Conservation (phyloP, 2,329 filamentous ascomycete genomes). For the Paecilomyces fulvus region DNA sequence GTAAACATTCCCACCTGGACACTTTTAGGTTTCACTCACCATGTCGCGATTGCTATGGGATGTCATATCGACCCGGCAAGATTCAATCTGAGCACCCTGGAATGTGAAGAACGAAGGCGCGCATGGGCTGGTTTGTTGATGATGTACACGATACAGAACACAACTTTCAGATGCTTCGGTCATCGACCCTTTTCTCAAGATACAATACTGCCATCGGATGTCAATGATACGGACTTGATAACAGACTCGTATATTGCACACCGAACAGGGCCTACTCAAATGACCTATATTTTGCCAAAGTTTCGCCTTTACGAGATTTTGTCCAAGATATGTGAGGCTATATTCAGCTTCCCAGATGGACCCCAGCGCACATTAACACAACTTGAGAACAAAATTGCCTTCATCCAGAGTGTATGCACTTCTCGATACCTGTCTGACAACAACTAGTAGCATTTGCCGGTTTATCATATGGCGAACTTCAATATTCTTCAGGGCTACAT, state of each 20-base stretch:
- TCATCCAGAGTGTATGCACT: conserved; percentile 23
- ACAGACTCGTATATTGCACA: conserved; percentile 14
- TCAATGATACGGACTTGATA: conserved; percentile 29
- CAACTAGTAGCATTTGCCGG: conserved; percentile 15
- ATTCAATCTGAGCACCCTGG: conserved; percentile 25
- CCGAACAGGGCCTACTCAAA: conserved; percentile 26
- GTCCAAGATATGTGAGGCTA: conserved; percentile 25
- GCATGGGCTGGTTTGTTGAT: conserved; percentile 34
- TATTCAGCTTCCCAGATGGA: conserved; percentile 20
- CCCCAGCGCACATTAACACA: conserved; percentile 14
- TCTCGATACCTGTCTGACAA: conserved; percentile 20
- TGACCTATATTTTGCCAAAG: conserved; percentile 33
- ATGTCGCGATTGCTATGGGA: conserved; percentile 34
- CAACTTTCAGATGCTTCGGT: conserved; percentile 27
- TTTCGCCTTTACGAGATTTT: conserved; percentile 29
- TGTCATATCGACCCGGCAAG: conserved; percentile 34
- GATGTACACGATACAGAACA: conserved; percentile 32
- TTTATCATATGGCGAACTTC: conserved; percentile 31
- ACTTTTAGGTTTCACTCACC: conserved; percentile 30
- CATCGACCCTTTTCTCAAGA: conserved; percentile 18
- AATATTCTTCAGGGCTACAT: conserved; percentile 34
- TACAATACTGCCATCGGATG: conserved; percentile 25
- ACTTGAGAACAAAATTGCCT: conserved; percentile 22
- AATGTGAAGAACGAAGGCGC: conserved; percentile 31
- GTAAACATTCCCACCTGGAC: conserved; percentile 30